Conservation (phyloP, 73 alveolate species). For the Paramecium sonneborni region DNA sequence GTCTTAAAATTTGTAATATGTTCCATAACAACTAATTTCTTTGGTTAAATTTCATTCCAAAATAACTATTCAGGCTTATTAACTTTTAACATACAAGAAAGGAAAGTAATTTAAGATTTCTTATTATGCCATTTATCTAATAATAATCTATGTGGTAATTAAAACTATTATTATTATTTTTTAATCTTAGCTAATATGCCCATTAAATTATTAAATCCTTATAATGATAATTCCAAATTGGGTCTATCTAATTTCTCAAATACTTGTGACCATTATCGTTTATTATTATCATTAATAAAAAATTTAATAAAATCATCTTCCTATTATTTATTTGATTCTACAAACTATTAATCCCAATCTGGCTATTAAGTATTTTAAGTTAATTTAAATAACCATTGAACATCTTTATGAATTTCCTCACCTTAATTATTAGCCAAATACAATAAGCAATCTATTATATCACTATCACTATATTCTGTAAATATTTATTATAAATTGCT, state of each 20-base stretch:
- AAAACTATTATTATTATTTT: not conserved
- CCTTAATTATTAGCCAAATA: not conserved
- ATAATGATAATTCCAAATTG: not conserved
- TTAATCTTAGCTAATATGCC: not conserved
- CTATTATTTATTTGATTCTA: not conserved
- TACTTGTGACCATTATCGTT: not conserved
- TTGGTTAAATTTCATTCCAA: slow-evolving; percentile 64
- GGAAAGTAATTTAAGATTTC: slow-evolving; percentile 40
- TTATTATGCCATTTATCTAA: slow-evolving; percentile 57
- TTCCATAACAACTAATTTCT: slow-evolving; percentile 31
- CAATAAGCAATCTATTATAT: slow-evolving; percentile 16
- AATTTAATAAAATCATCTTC: slow-evolving; percentile 28
- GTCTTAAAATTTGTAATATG: not conserved
- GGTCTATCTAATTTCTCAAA: slow-evolving; percentile 2
- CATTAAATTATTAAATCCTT: not conserved
- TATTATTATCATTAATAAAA: not conserved
- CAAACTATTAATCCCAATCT: not conserved
- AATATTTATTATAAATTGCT: not conserved
- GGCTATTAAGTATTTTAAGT: not conserved
- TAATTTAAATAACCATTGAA: not conserved
- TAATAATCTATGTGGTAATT: slow-evolving; percentile 35
- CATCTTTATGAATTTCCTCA: not conserved
- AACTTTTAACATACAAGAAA: slow-evolving; percentile 39
- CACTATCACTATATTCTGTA: slow-evolving; percentile 18
- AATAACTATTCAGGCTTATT: slow-evolving; percentile 44